Evolutionary conservation across 306 rosid genomes (phyloP), one percentile per base, ranked within the genome.

Genomic region (Prunus mume): DNA sequence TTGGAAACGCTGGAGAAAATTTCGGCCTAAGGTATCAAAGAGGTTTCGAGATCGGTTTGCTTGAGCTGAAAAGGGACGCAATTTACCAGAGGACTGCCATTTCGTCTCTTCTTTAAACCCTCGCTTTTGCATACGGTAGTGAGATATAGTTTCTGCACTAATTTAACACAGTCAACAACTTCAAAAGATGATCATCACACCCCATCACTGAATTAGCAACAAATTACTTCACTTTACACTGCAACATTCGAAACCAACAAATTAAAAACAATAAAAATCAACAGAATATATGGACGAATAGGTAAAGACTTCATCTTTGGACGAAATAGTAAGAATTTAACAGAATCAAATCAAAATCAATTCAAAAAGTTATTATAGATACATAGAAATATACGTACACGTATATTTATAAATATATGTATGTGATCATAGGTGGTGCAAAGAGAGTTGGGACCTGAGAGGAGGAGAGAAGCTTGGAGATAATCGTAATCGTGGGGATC

Each of bases 391-490:
- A 20, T 9, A 34, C 49, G 8, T 13, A 50, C 27, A n/a, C 2
- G 38, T 15, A 11, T 20, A 6, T 28, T 17, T 7, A 32, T 20
- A 24, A 9, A 20, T 49, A 47, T 27, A 47, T 27, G 63, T 34
- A 22, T 50, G 50, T 22, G 43, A 55, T 43, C 18, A 25, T 20
- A 57, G 58, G 17, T 54, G 65, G 30, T 18, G 51, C 17, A 49
- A 20, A 57, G 60, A 51, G 61, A 75, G 27, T 72, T 14, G 20
- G 54, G 46, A 91, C 99, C 99, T 86, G 98, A 83, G 72, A 92
- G 91, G 13, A 96, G 97, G 64, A 96, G 86, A 2, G 99, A 88
- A 78, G 99, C 99, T 85, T 89, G 90, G 13, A 92, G 86, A 76
- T 77, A 93, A 32, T 92, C 96, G 50, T 55, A 80, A 54, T 68